Conservation (phyloP, 305 asterid species). For the Nicotiana rustica region DNA sequence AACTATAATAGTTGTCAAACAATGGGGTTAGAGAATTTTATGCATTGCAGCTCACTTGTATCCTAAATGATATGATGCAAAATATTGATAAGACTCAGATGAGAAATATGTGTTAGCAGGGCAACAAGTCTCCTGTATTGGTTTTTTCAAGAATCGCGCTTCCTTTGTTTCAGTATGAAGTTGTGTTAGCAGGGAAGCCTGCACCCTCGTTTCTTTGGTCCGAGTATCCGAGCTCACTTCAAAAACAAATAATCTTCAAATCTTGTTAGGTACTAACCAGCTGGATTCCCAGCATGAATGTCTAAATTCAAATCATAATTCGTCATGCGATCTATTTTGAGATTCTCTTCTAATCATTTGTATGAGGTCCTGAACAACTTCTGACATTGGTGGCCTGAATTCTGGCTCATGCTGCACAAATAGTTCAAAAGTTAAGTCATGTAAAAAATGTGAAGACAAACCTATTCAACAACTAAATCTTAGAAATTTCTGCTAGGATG, state of each 20-base stretch:
- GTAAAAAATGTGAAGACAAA: not conserved
- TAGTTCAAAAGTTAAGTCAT: not conserved
- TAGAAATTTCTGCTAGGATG: not conserved
- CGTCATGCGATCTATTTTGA: slow-evolving; percentile 38
- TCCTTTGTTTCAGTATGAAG: slow-evolving; percentile 36
- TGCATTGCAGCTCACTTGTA: no score
- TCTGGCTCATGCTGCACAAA: slow-evolving; percentile 51
- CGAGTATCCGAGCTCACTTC: slow-evolving; percentile 3
- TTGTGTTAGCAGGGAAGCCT: slow-evolving; percentile 32
- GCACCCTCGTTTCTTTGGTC: not conserved
- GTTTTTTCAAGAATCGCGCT: not conserved
- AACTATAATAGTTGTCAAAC: slow-evolving; percentile 22
- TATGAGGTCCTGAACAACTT: slow-evolving; percentile 50
- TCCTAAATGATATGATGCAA: slow-evolving; percentile 29
- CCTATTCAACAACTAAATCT: not conserved
- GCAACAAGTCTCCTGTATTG: not conserved
- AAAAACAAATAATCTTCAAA: not conserved
- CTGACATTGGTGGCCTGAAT: slow-evolving; percentile 55
- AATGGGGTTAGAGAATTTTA: no score
- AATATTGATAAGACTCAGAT: slow-evolving; percentile 34
- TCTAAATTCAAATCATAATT: slow-evolving; percentile 28
- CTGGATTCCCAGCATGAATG: not conserved
- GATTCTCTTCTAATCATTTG: slow-evolving; percentile 49
- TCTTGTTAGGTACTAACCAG: not conserved
- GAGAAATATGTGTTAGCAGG: not conserved